These are phyloP conservation scores for Hypomyces perniciosus DNA, from an alignment of 2,329 filamentous ascomycete genomes.

Conservation along the genomic window DNA sequence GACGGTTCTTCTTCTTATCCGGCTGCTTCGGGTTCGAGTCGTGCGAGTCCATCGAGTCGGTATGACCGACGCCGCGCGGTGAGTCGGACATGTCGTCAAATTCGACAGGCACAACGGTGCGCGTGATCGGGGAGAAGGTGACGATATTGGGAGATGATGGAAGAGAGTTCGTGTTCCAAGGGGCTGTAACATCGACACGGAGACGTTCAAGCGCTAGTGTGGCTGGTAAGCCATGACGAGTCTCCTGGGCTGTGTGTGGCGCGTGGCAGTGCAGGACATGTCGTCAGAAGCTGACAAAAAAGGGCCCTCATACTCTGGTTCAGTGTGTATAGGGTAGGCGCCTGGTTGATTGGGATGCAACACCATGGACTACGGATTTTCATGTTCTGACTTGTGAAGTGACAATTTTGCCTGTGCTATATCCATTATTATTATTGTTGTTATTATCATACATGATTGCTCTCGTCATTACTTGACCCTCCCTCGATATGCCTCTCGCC, in stretches of 20 bases:
- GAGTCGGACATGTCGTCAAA: slow-evolving; percentile 41
- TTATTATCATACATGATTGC: too few species aligned
- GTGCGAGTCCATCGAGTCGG: slow-evolving; percentile 50
- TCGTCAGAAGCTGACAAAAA: slow-evolving; percentile 6
- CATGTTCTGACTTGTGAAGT: too few species aligned
- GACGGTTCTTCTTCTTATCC: slow-evolving; percentile 84
- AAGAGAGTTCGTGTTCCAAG: slow-evolving; percentile 7
- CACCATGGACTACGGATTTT: too few species aligned
- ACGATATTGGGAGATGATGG: neutral
- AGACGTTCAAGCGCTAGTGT: slow-evolving; percentile 7
- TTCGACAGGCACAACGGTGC: slow-evolving; percentile 16
- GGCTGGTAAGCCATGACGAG: slow-evolving; percentile 10
- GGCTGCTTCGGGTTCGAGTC: slow-evolving; percentile 45
- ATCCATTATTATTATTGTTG: too few species aligned
- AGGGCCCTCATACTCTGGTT: too few species aligned
- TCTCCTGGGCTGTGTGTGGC: neutral
- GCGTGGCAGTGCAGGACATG: slow-evolving; percentile 5
- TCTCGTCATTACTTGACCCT: too few species aligned
- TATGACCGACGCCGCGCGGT: slow-evolving; percentile 37
- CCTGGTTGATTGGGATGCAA: too few species aligned
- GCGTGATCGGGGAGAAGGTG: slow-evolving; percentile 9
- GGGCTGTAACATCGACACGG: slow-evolving; percentile 6
- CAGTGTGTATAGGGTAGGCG: too few species aligned
- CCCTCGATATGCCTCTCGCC: too few species aligned
- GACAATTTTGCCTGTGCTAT: too few species aligned